A percentile compares a stretch with the other conserved stretches of the same genome.
phyloP scores from a whole-genome alignment of 2,329 filamentous ascomycete genomes.

The Calonectria montana region DNA sequence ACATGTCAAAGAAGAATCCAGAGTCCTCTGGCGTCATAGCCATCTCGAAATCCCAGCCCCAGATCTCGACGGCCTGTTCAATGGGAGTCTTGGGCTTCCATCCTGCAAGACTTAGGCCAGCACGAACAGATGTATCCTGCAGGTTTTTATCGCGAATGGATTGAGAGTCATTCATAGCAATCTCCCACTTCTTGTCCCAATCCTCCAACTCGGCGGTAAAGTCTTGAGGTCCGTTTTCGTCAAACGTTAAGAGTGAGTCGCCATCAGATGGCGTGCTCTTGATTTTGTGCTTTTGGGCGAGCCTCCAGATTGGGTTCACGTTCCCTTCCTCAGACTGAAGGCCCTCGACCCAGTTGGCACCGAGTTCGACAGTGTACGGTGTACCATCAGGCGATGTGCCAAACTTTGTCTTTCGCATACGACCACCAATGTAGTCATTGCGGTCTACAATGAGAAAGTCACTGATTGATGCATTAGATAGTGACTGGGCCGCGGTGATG shows the following conservation, averaged over 20 bases:
- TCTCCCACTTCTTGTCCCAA: slow-evolving; percentile 59
- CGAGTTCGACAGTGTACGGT: slow-evolving; percentile 70
- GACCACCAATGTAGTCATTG: slow-evolving; percentile 71
- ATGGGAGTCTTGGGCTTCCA: slow-evolving; percentile 71
- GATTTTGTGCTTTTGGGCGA: slow-evolving; percentile 69
- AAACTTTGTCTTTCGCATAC: slow-evolving; percentile 68
- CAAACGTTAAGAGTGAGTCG: slow-evolving; percentile 68
- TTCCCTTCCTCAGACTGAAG: slow-evolving; percentile 34
- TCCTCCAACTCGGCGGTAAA: slow-evolving; percentile 62
- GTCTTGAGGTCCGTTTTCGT: slow-evolving; percentile 65
- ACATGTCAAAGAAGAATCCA: slow-evolving; percentile 65
- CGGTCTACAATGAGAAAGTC: slow-evolving; percentile 76
- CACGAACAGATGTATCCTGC: slow-evolving; percentile 70
- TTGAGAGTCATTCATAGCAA: slow-evolving; percentile 64
- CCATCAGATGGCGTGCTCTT: slow-evolving; percentile 69
- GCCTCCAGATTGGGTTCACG: slow-evolving; percentile 72
- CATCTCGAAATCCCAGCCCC: slow-evolving; percentile 68
- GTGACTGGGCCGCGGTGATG: slow-evolving; percentile 72
- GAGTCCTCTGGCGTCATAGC: slow-evolving; percentile 66
- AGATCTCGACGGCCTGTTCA: slow-evolving; percentile 72
- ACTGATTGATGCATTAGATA: slow-evolving; percentile 68
- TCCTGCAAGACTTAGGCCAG: slow-evolving; percentile 67
- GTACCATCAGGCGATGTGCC: slow-evolving; percentile 61
- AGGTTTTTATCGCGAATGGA: slow-evolving; percentile 67
- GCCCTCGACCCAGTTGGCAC: slow-evolving; percentile 71